Base-by-base conservation (phyloP, 331 rosid genomes). In the Acacia pycnantha region DNA sequence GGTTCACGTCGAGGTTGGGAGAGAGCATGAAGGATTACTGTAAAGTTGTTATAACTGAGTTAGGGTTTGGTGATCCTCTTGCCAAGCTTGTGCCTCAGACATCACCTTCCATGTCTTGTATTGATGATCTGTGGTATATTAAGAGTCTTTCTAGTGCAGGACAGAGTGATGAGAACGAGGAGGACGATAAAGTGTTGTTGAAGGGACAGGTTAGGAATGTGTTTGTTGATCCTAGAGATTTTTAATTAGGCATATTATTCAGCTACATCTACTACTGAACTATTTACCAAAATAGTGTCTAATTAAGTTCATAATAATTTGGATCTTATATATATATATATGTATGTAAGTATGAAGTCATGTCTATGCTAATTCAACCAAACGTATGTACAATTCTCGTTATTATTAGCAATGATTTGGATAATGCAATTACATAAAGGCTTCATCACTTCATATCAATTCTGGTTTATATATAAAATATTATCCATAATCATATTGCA, bases 171-270 rank as follows among this genome's bases (percentile, higher is more conserved):
- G 71, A 80, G 4, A 26, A 82, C 6, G 33, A 59, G 14, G 64
- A 56, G 0, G 68, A 61, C 10, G 66, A 59, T 65, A 44, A 64
- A 75, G 4, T 84, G 79, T 59, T 84, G 26, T 37, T 84, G 81
- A 82, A 84, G 81, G 90, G 87, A 78, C 87, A 84, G 76, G 65
- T 86, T 1, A 91, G 89, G 79, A 88, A 90, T 82, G 92, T 88
- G 61, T 88, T 91, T 81, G 90, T 91, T 50, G 97, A 93, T 83
- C 97, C 97, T 74, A 91, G 94, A 74, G 97, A 93, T 31, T 91
- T 93, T 71, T 92, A 88, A 85, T 51, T 31, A 24, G 18, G 51
- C 4, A 47, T 64, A 64, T 50, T 18, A 15, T 16, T 24, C 66
- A 59, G 33, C 33, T 29, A 59, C 58, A 19, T 26, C 68, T 11